Percentiles rank a stretch among this genome's conserved stretches.
Evolutionary conservation across 1,284 basidiomycete genomes (phyloP).

Genomic region (Cryptococcus sp.): DNA sequence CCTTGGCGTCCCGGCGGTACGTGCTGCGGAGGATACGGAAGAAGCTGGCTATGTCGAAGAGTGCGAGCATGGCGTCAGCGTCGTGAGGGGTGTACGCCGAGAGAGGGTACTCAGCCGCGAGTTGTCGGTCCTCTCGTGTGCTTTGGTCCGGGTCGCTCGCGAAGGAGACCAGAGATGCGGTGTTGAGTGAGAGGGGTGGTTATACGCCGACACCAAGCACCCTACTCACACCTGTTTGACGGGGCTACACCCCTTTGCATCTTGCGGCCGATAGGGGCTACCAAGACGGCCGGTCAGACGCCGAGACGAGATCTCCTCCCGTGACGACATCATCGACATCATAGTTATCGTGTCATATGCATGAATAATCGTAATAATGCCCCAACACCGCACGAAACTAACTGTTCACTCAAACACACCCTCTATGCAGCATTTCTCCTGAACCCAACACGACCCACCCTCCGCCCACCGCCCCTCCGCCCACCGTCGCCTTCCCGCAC

Average conservation of each 20-base stretch:
- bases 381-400: not conserved
- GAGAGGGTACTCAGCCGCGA: conserved; percentile 91
- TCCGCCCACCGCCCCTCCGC: not conserved
- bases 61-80: conserved; percentile 60
- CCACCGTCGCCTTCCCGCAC: not conserved
- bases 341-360: conserved; percentile 9
- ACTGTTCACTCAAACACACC: not conserved
- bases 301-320: conserved; percentile 51
- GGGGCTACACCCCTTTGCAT: conserved; percentile 84
- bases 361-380: not conserved
- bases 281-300: conserved; percentile 51
- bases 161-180: conserved; percentile 71
- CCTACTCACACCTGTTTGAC: not conserved
- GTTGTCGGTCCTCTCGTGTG: conserved; percentile 87
- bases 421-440: conserved; percentile 4
- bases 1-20: conserved; percentile 71
- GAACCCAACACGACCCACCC: conserved; percentile 5
- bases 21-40: conserved; percentile 81
- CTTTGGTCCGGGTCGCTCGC: conserved; percentile 66
- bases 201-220: no score
- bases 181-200: conserved; percentile 69
- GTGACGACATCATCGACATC: conserved; percentile 26
- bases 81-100: conserved; percentile 85
- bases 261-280: conserved; percentile 78
- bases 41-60: conserved; percentile 83